Base-by-base conservation (phyloP, 2,329 filamentous ascomycete species). In the Fusarium odoratissimum region DNA sequence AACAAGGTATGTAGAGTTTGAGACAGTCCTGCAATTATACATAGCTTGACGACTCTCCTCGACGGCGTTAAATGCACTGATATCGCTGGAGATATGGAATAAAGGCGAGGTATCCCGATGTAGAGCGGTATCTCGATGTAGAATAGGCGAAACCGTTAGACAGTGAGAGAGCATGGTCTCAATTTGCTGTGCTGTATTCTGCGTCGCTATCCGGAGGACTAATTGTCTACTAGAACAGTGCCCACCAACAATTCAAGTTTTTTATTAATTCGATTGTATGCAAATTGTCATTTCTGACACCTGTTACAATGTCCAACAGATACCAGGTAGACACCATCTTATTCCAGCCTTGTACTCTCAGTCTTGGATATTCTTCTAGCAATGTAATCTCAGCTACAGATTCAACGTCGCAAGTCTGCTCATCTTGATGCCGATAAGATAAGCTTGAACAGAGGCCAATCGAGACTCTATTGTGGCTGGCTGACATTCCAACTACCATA, bases 261-360 rank as follows among this genome's bases (percentile, higher is more conserved):
- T 5, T 31, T 31, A 31, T 21, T 25, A 25, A 25, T 25, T 25
- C 5, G 6, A n/a, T 13, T n/a, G 13, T 40, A 1, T 7, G 12
- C 2, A 13, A 8, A 40, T 40, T n/a, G 2, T 8, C 10, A 8
- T 21, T 40, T 51, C 31, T 25, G 1, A 25, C 4, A 8, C 8
- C 19, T 3, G 0, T 14, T 5, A 8, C 1, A 8, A 25, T 7
- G 3, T 10, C 9, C 6, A 31, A 5, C 1, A 2, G 6, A 45
- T 9, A 19, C 4, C 2, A 45, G 23, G 4, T 5, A 31, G 14
- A 2, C 6, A 11, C 9, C 4, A 14, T 7, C 0, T 3, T 17
- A 8, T 10, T n/a, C 6, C 3, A 6, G 14, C 6, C 3, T 4
- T 3, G 4, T 6, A 3, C 14, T 16, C 5, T 23, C 28, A 19